Evolutionary conservation across 306 rosid genomes (phyloP).

Genomic region (Carpinus viminea): DNA sequence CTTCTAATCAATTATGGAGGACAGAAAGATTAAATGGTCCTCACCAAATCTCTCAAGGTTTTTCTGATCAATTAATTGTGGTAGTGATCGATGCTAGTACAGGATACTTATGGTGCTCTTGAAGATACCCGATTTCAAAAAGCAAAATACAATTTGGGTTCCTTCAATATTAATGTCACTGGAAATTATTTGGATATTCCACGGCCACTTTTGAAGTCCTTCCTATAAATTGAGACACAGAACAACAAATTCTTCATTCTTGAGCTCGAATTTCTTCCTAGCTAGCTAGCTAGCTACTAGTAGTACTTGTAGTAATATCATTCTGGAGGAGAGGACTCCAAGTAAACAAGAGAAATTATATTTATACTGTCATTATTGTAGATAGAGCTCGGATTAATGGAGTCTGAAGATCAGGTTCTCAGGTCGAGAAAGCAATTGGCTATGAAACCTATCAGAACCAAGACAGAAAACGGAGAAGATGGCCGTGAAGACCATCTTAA

Average conservation of each 20-base stretch:
- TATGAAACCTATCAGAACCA: constrained; percentile 31
- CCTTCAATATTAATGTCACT: neutral
- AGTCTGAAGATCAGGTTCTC: constrained; percentile 12
- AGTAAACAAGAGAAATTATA: neutral
- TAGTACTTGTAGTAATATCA: neutral
- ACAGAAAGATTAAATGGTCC: neutral
- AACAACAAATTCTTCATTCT: neutral
- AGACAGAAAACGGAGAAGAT: neutral
- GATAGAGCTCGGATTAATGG: constrained; percentile 16
- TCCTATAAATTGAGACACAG: neutral
- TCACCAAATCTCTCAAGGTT: neutral
- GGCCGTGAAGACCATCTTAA: neutral
- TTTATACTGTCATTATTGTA: neutral
- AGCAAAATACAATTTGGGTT: neutral
- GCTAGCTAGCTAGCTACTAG: neutral
- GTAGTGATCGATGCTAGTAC: neutral
- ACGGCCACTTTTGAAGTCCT: neutral
- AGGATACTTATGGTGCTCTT: neutral
- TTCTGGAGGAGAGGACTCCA: neutral
- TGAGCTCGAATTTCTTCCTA: neutral
- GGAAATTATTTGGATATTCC: neutral
- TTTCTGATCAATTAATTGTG: neutral
- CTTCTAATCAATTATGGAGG: neutral
- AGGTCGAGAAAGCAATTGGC: constrained; percentile 18
- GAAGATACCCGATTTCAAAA: neutral